Evolutionary conservation across 2,329 filamentous ascomycete species (phyloP).

Genomic region (Aspergillus sp.): DNA sequence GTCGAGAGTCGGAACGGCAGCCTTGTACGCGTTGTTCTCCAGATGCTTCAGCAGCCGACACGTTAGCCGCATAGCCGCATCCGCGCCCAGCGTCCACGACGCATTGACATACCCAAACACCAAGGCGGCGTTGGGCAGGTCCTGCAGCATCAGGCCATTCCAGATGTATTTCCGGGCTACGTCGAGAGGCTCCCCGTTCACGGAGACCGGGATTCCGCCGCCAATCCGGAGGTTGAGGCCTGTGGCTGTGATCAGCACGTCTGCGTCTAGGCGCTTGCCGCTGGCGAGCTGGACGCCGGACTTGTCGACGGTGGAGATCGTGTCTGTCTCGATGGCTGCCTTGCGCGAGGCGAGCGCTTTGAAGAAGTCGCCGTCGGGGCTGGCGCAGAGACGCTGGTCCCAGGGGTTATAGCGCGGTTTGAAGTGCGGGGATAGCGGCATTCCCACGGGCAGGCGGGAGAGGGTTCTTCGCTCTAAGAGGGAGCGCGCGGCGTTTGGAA

Average conservation of each 20-base stretch:
- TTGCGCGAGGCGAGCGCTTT: conserved; percentile 38
- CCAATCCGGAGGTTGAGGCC: conserved; percentile 25
- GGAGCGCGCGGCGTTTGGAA: conserved; percentile 39
- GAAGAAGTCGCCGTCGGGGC: conserved; percentile 49
- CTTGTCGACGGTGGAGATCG: conserved; percentile 38
- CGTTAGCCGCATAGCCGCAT: conserved; percentile 21
- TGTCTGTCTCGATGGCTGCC: conserved; percentile 43
- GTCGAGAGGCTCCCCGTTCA: conserved; percentile 19
- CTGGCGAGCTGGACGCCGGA: conserved; percentile 38
- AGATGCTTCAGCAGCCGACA: conserved; percentile 20
- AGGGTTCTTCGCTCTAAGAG: conserved; percentile 37
- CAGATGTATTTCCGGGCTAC: conserved; percentile 22
- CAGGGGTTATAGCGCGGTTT: conserved; percentile 54
- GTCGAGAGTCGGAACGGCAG: conserved; percentile 9
- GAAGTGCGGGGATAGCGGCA: conserved; percentile 48
- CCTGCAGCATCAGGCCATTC: conserved; percentile 28
- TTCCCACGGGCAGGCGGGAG: conserved; percentile 38
- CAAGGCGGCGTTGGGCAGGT: conserved; percentile 27
- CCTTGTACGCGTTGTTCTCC: conserved; percentile 2
- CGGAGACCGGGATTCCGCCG: conserved; percentile 17
- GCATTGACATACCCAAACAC: conserved; percentile 27
- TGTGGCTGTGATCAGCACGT: conserved; percentile 32
- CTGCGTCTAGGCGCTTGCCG: conserved; percentile 23
- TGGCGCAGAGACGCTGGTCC: conserved; percentile 64
- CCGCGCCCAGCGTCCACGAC: conserved; percentile 31